phyloP scores from a whole-genome alignment of 352 stramenopile species.

The Blastocystis sp. region DNA sequence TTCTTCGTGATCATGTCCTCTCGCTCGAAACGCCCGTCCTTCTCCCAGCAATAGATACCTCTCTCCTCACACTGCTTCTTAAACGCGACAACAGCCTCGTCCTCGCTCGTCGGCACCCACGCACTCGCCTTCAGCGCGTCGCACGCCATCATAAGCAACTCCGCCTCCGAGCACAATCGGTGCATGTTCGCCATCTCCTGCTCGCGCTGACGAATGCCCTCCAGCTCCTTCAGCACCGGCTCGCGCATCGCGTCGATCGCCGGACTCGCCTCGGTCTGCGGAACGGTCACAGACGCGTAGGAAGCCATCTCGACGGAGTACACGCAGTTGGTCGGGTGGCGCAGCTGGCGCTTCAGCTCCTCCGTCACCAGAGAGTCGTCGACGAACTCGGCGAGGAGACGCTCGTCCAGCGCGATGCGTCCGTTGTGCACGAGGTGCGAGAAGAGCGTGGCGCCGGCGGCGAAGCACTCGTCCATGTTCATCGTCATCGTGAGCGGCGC shows the following conservation, averaged over 20 bases:
- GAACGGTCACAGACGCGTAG: neutral
- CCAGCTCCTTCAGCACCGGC: neutral
- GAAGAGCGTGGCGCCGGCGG: neutral
- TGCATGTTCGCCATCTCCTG: neutral
- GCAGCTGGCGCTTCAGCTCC: neutral
- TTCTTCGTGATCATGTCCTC: neutral
- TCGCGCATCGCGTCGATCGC: neutral
- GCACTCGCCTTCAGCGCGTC: neutral
- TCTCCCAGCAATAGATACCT: neutral
- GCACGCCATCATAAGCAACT: neutral
- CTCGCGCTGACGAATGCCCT: neutral
- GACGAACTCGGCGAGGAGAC: neutral
- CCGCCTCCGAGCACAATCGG: neutral
- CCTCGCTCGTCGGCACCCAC: neutral
- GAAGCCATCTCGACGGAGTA: neutral
- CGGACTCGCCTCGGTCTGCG: neutral
- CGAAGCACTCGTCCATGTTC: constrained; percentile 29
- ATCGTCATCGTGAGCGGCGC: neutral
- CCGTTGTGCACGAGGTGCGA: neutral
- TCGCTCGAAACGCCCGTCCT: neutral
- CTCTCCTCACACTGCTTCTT: neutral
- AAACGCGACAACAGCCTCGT: neutral
- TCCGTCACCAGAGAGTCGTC: neutral
- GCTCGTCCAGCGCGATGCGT: neutral
- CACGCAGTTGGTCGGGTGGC: too few species aligned